Evolutionary conservation across 805 yeast genomes (phyloP).

Genomic region (Candida odintsovae): DNA sequence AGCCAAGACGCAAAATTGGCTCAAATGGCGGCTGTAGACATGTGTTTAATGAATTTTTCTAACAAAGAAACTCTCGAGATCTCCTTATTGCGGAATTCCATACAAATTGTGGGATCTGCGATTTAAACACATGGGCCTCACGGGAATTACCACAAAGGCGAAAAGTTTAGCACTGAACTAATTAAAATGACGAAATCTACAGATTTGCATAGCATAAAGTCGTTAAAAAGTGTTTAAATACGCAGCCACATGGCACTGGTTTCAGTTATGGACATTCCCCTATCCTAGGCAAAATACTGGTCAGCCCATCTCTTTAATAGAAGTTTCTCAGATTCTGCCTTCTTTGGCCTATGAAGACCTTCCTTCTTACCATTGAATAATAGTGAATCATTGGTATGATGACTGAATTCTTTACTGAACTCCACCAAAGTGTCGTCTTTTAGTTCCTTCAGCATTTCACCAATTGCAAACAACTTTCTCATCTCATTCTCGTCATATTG

Average conservation of each 20-base stretch:
- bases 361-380: neutral
- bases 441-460: conserved; percentile 9
- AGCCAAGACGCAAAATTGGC: neutral
- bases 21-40: too few relatives aligned
- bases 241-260: neutral
- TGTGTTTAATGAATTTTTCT: neutral
- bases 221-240: neutral
- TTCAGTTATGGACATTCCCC: neutral
- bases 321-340: conserved; percentile 34
- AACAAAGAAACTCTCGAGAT: too few relatives aligned
- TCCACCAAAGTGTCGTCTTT: conserved; percentile 10
- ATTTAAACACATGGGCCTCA: neutral
- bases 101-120: neutral
- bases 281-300: conserved; percentile 18
- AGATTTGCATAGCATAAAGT: neutral
- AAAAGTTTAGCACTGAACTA: too few relatives aligned
- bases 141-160: neutral
- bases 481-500: conserved; percentile 9
- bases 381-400: neutral
- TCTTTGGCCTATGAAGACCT: conserved; percentile 8
- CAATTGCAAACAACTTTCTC: conserved; percentile 14
- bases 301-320: conserved; percentile 46
- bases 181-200: neutral
- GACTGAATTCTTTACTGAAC: conserved; percentile 6
- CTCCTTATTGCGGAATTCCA: neutral